Evolutionary conservation across 2,329 filamentous ascomycete species (phyloP), one percentile per base, ranked within the genome.

Genomic region (Tolypocladium capitatum): DNA sequence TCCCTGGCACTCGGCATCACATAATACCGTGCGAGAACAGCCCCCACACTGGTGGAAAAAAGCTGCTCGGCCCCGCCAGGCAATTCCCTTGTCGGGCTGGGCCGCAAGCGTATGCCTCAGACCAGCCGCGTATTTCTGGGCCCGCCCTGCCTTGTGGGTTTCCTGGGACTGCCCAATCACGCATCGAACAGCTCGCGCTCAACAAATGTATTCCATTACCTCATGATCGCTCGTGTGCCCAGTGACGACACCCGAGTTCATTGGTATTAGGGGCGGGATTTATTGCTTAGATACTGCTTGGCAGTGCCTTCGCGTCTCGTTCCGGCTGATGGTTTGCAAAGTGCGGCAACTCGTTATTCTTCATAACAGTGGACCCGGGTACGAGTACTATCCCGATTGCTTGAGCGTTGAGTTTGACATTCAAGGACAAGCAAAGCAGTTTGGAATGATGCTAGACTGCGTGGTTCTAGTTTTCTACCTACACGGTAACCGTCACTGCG

Each of bases 101-200:
- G 16, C 33, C 10, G 34, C 46, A 18, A 33, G 56, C 56, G 58
- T 59, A 60, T 41, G 52, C 48, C 42, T 58, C 52, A 58, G 55
- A 46, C 56, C 52, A 56, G 48, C 13, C 42, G 53, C 58, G 59
- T 60, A 61, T 38, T 49, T 60, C 46, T 55, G 36, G 42, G 55
- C 46, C 56, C 55, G 54, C 48, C 6, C 24, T 33, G 20, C 10
- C 18, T 41, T 21, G 27, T 21, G 43, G 43, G n/a, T 10, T 43
- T 48, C 34, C 36, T 58, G 62, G 30, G 24, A 30, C 9, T 24
- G 13, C 21, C 44, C 44, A 46, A 46, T 46, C 44, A 46, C 44
- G 38, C 30, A 42, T 24, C 24, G 38, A 18, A 9, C 8, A 24
- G 3, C 13, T 9, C 11, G 20, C 6, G 13, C 20, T 24, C 36